Evolutionary conservation across 2,329 filamentous ascomycete species (phyloP).

Genomic region (Fusarium dlaminii): DNA sequence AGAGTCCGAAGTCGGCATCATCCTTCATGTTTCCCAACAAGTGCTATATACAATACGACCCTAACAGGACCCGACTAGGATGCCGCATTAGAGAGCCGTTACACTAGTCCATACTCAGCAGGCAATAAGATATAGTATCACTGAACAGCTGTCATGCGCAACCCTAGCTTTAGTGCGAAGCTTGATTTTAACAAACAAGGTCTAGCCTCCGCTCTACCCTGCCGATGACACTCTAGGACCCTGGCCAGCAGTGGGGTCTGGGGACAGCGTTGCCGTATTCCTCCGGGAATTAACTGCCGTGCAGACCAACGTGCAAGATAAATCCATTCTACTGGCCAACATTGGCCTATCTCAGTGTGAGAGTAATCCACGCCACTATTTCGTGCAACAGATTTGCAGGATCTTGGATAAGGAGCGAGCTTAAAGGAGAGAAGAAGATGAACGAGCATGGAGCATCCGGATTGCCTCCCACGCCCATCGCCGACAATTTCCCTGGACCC

Average conservation of each 20-base stretch:
- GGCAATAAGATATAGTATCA: background rate
- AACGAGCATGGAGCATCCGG: background rate
- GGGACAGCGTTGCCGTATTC: background rate
- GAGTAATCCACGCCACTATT: background rate
- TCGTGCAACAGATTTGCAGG: background rate
- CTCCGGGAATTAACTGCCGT: background rate
- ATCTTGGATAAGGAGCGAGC: background rate
- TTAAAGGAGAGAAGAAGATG: background rate
- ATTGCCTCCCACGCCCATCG: background rate
- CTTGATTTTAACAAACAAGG: background rate
- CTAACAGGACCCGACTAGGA: background rate
- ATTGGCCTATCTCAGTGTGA: background rate
- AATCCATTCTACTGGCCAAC: background rate
- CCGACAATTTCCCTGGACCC: background rate
- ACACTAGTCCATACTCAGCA: background rate
- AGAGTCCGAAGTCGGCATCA: background rate
- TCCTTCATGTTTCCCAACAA: background rate
- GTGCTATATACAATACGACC: background rate
- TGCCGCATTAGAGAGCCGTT: background rate
- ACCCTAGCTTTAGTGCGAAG: background rate
- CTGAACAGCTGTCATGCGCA: background rate
- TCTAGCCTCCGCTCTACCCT: background rate
- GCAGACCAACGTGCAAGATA: background rate
- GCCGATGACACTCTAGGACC: background rate
- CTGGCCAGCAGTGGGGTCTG: background rate